These are phyloP conservation scores for Sporothrix humicola DNA, from an alignment of 2,329 filamentous ascomycete species.

Conservation along the genomic window DNA sequence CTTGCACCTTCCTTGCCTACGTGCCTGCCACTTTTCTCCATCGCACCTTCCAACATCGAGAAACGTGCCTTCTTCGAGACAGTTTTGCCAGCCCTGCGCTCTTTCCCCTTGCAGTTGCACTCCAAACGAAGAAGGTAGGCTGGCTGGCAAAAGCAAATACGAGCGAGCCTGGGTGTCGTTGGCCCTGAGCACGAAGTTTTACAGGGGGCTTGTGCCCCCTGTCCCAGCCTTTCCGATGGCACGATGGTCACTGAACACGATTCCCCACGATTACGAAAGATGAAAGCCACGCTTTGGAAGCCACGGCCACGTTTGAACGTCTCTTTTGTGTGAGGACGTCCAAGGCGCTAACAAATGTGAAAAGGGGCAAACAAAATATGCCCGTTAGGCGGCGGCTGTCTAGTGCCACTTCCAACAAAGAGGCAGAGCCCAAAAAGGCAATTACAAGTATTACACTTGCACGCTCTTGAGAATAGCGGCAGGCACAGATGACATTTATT, in stretches of 20 bases:
- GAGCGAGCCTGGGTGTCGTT: neutral
- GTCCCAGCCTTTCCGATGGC: slow-evolving; percentile 10
- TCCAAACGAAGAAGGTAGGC: neutral
- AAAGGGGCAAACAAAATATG: slow-evolving; percentile 5
- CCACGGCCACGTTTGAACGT: neutral
- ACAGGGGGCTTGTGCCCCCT: neutral
- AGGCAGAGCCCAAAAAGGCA: neutral
- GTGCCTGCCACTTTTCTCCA: neutral
- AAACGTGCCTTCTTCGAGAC: neutral
- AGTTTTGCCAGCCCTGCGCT: slow-evolving; percentile 10
- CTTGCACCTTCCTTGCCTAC: neutral
- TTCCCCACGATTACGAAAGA: neutral
- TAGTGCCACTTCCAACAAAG: neutral
- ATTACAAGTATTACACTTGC: neutral
- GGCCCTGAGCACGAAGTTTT: neutral
- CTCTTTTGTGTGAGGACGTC: neutral
- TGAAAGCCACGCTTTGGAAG: neutral
- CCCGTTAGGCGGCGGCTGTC: neutral
- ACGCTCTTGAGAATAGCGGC: neutral
- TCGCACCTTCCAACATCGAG: slow-evolving; percentile 1
- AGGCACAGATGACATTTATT: neutral
- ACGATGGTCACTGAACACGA: slow-evolving; percentile 4
- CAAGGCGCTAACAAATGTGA: neutral
- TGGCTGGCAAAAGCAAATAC: neutral
- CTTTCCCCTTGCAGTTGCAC: slow-evolving; percentile 4